A percentile compares a stretch with the other conserved stretches of the same genome.
Evolutionary conservation across 371 early-diverging fungal genomes (phyloP).

Genomic region (Apophysomyces variabilis): DNA sequence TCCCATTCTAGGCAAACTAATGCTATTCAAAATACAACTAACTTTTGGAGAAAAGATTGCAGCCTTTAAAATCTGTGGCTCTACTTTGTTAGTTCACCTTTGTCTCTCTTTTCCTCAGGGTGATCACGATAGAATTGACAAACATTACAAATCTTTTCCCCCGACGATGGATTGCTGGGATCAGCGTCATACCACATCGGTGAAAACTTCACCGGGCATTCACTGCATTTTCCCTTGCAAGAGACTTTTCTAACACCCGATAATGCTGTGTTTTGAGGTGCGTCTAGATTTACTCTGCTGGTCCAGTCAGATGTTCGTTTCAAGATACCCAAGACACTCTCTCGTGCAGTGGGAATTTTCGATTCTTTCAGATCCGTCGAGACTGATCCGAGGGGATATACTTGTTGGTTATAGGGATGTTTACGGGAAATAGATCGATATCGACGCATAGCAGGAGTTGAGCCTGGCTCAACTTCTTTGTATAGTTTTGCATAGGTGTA

Average conservation of each 20-base stretch:
- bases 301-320: conserved; percentile 4
- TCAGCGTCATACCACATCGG: conserved; percentile 49
- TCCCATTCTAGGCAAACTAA: too few relatives aligned
- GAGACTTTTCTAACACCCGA: conserved; percentile 12
- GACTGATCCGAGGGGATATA: conserved; percentile 9
- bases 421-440: conserved; percentile 20
- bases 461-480: conserved; percentile 32
- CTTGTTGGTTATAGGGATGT: conserved; percentile 12
- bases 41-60: too few relatives aligned
- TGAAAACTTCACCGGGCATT: conserved; percentile 34
- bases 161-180: conserved; percentile 3
- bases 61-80: too few relatives aligned
- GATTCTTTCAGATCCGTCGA: conserved; percentile 10
- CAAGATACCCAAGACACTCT: conserved; percentile 1
- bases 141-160: conserved; percentile 16
- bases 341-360: conserved; percentile 17
- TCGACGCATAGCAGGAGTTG: conserved; percentile 46
- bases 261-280: conserved; percentile 19
- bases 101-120: background rate
- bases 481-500: conserved; percentile 30
- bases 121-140: conserved; percentile 7
- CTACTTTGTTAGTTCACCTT: background rate
- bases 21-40: too few relatives aligned
- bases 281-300: background rate
- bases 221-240: conserved; percentile 23